Base-by-base conservation (phyloP, 306 rosid species). In the Lablab purpureus region DNA sequence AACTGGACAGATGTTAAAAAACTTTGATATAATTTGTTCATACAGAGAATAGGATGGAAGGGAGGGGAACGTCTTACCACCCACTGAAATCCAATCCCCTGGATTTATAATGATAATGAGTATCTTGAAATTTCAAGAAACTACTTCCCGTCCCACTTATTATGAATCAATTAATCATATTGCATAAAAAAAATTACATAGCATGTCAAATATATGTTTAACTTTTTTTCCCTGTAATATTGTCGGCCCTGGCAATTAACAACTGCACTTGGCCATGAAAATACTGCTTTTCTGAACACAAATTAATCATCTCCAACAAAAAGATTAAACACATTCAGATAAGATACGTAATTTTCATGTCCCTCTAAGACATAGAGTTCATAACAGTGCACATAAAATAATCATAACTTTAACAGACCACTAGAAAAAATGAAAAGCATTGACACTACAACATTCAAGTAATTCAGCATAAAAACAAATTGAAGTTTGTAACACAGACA, bases 91-190 rank as follows among this genome's bases (percentile, higher is more conserved):
- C 73, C 73, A 68, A 67, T 7, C 23, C 73, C 41, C 74, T 7
- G 5, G 15, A 14, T 25, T 46, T 25, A 15, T 4, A 69, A 45
- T 69, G 43, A 46, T 50, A 28, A 71, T 7, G 13, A 50, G 46
- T 30, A 47, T 51, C 58, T 69, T 17, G 23, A 46, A 46, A 14
- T 51, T 51, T 36, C 49, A 71, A 34, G 30, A 12, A 51, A 18
- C 32, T 12, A 71, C 64, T 51, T 71, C 32, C 76, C 28, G 18
- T 51, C 76, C 76, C 64, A 71, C 19, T 49, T 47, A 49, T 28
- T 47, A 49, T n/a, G 62, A 47, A 70, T 17, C 60, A 17, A n/a
- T 25, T 70, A n/a, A 28, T 70, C 60, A 55, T 21, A 69, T 49
- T n/a, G 28, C 36, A 19, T 52, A 1, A 7, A 27, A 52, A 52